Base-by-base conservation (phyloP, 2,329 filamentous ascomycete species). In the Exophiala xenobiotica region DNA sequence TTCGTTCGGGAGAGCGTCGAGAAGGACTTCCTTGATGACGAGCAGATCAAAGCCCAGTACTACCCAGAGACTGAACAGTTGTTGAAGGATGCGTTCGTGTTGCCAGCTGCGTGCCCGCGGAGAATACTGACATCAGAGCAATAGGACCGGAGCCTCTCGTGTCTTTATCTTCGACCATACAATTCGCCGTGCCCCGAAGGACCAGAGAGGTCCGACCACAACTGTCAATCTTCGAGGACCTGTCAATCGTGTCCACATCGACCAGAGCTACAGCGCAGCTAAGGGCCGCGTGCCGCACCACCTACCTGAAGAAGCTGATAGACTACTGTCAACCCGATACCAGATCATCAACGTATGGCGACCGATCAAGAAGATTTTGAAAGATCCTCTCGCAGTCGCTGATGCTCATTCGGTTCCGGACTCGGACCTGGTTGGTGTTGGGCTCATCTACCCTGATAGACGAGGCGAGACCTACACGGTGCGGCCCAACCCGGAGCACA, bases 121-220 rank as follows among this genome's bases (percentile, higher is more conserved):
- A 46, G 48, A n/a, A 33, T 52, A n/a, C 23, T 54, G 3, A 46
- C 46, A 6, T 45, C 55, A 35, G 48, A 48, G 24, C n/a, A 11
- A 39, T 54, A 82, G 79, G 23, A 84, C 81, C 12, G 81, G 80
- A 2, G 80, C 75, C 12, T 68, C 76, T 2, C 74, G 75, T 18
- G 66, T 83, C 58, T 76, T 80, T 70, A 81, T 84, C 63, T 85
- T 85, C 63, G 79, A 83, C 67, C 80, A 84, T 67, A 83, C 79
- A 4, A 79, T 85, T 60, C 75, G 76, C n/a, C 74, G 76, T 39
- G 63, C 65, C 24, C 58, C 64, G 3, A 60, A 53, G 27, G 70
- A 74, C 38, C 54, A 54, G 11, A 54, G 51, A 40, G 27, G 51
- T 22, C 53, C 54, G 6, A 46, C 24, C 31, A 14, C 46, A 18